A percentile compares a stretch with the other conserved stretches of the same genome.
Evolutionary conservation across 1,284 basidiomycete species (phyloP).

Genomic region (Sanghuangporus baumii): DNA sequence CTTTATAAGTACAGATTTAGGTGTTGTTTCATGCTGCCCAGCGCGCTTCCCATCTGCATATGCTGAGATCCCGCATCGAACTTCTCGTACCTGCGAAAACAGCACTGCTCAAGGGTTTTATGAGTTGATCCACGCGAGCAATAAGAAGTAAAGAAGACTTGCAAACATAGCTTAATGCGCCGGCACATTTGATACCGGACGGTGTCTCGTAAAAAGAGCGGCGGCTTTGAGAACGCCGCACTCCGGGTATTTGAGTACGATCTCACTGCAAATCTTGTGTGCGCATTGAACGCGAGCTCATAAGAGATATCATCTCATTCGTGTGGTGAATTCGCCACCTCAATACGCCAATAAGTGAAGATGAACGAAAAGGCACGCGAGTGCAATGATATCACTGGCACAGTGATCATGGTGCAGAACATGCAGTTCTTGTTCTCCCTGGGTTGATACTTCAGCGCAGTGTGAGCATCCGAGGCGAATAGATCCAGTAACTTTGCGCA

Average conservation of each 20-base stretch:
- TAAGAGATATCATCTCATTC: neutral
- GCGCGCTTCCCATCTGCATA: no score
- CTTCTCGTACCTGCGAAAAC: no score
- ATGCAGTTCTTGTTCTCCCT: neutral
- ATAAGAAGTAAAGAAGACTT: neutral
- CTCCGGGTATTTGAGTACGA: neutral
- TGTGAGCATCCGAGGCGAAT: neutral
- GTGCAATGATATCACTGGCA: neutral
- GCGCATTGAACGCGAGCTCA: neutral
- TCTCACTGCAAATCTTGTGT: neutral
- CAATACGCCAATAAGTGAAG: neutral
- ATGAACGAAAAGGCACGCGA: neutral
- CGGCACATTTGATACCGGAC: neutral
- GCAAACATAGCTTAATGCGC: neutral
- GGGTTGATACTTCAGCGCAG: neutral
- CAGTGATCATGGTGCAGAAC: neutral
- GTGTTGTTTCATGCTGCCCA: no score
- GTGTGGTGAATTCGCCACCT: no score
- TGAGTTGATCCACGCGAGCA: no score
- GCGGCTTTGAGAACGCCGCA: neutral
- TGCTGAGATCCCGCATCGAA: no score
- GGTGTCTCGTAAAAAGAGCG: neutral
- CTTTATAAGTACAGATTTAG: no score
- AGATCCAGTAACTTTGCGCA: no score
- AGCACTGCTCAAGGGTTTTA: no score